Evolutionary conservation across 2,329 filamentous ascomycete species (phyloP).

Genomic region (Immersiporthe knoxdaviesiana): DNA sequence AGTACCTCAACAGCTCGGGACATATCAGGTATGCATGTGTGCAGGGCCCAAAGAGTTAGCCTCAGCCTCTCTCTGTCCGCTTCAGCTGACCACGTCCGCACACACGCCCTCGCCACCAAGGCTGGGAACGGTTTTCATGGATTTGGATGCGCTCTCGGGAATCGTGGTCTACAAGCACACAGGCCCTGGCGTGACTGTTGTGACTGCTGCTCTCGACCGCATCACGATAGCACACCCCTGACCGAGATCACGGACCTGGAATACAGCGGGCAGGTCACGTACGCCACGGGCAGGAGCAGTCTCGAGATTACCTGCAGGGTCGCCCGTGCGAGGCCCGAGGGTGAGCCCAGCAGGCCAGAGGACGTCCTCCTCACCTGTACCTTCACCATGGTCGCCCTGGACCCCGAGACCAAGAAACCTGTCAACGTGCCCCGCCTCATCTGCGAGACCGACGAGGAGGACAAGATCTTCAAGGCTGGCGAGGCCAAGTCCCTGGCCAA

Average conservation of each 20-base stretch:
- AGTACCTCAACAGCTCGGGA: slow-evolving; percentile 75
- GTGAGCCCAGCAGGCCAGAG: slow-evolving; percentile 52
- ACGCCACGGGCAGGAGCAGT: slow-evolving; percentile 72
- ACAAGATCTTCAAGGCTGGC: slow-evolving; percentile 63
- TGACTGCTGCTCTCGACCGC: slow-evolving; percentile 54
- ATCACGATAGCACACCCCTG: slow-evolving; percentile 68
- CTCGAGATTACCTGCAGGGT: slow-evolving; percentile 77
- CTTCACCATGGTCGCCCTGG: slow-evolving; percentile 77
- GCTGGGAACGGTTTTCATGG: slow-evolving; percentile 77
- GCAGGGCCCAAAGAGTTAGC: not conserved
- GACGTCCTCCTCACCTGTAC: slow-evolving; percentile 53
- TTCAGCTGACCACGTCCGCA: not conserved
- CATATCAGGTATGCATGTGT: slow-evolving; percentile 62
- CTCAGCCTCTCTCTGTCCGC: not conserved
- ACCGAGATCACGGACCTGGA: slow-evolving; percentile 80
- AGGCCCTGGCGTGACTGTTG: slow-evolving; percentile 57
- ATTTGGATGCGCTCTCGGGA: slow-evolving; percentile 74
- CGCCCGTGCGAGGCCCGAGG: slow-evolving; percentile 65
- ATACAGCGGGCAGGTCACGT: slow-evolving; percentile 64
- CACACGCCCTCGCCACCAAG: slow-evolving; percentile 37
- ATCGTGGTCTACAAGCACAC: slow-evolving; percentile 74
- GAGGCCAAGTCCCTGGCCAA: slow-evolving; percentile 63
- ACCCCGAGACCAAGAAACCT: slow-evolving; percentile 68
- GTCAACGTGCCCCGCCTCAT: slow-evolving; percentile 62
- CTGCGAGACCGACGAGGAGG: slow-evolving; percentile 65